Evolutionary conservation across 495 filamentous ascomycete genomes (phyloP), one percentile per base, ranked within the genome.

Genomic region (Aspergillus campestris): DNA sequence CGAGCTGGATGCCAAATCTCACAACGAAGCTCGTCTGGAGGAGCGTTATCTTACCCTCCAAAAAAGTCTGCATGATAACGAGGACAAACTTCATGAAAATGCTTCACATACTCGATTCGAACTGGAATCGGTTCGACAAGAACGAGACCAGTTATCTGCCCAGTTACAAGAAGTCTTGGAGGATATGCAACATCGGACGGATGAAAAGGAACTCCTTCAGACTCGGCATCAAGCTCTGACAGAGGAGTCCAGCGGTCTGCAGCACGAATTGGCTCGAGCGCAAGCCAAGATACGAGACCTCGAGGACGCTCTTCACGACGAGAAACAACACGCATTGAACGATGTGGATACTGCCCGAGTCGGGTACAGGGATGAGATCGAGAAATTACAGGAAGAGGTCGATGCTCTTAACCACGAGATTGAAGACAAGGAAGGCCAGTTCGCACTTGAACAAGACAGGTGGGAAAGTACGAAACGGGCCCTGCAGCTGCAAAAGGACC

Each of bases 141-240:
- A 78, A 40, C 53, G 52, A 31, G 54, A 74, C 8, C 59, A 62
- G 31, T 49, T 78, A 6, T 65, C 68, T 13, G 59, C 59, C 9
- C 68, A 73, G 45, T 53, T 85, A 6, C 66, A 83, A 31, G 62
- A 75, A 36, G 59, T 69, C 3, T 62, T 73, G 24, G 67, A 72
- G 42, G 80, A 86, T 13, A 58, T 83, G 11, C 66, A 77, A 51
- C 68, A 66, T 36, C 67, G 69, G 44, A 58, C 64, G 0, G 83
- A 89, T 27, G 84, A 89, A 56, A 88, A 86, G 52, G 76, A 82
- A 33, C 70, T 87, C 11, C 66, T 89, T 11, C 81, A 84, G 40
- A 75, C 73, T 28, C 82, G 83, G 5, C 82, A 89, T 52, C 74
- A 82, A 48, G 77, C 83, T 28, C 62, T 89, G 39, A 82, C 81